A percentile compares a stretch with the other conserved stretches of the same genome.
Conservation (phyloP, 2,329 filamentous ascomycete genomes). For the Torrubiellomyces zombiae region DNA sequence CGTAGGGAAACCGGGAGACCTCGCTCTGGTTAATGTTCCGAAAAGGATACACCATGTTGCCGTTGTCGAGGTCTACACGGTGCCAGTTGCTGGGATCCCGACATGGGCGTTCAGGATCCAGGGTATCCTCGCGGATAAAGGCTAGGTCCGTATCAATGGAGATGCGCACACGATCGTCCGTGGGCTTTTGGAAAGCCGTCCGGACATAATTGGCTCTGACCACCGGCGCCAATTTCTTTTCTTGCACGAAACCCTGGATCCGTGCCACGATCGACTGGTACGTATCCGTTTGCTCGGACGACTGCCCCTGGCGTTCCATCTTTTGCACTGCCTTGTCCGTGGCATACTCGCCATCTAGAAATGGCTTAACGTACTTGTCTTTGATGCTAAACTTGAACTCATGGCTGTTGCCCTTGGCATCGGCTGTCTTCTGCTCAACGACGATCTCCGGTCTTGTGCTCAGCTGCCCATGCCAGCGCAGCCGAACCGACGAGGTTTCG, state of each 20-base stretch:
- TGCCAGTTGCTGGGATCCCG: slow-evolving; percentile 84
- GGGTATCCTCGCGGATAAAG: slow-evolving; percentile 62
- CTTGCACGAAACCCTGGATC: slow-evolving; percentile 65
- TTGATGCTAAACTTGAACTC: slow-evolving; percentile 77
- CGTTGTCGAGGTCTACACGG: slow-evolving; percentile 71
- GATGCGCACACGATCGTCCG: slow-evolving; percentile 77
- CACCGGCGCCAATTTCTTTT: slow-evolving; percentile 65
- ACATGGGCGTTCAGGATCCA: slow-evolving; percentile 74
- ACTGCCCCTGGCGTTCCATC: slow-evolving; percentile 61
- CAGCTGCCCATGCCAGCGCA: slow-evolving; percentile 85
- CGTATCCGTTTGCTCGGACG: slow-evolving; percentile 46
- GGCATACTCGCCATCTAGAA: slow-evolving; percentile 73
- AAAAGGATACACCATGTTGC: slow-evolving; percentile 75
- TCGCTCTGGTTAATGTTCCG: slow-evolving; percentile 76
- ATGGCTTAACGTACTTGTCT: slow-evolving; percentile 80
- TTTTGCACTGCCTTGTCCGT: slow-evolving; percentile 85
- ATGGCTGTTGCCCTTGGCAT: slow-evolving; percentile 57
- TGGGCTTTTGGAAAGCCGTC: slow-evolving; percentile 90
- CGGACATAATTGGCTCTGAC: slow-evolving; percentile 85
- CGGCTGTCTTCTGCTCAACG: slow-evolving; percentile 78
- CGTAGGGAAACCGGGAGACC: slow-evolving; percentile 78
- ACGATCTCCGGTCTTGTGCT: slow-evolving; percentile 62
- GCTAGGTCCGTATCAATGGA: slow-evolving; percentile 86
- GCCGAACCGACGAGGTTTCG: slow-evolving; percentile 65
- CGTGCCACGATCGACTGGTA: slow-evolving; percentile 58